Evolutionary conservation across 1,139 yeast genomes (phyloP), one percentile per base, ranked within the genome.

Genomic region (Yamadazyma epiphylla): DNA sequence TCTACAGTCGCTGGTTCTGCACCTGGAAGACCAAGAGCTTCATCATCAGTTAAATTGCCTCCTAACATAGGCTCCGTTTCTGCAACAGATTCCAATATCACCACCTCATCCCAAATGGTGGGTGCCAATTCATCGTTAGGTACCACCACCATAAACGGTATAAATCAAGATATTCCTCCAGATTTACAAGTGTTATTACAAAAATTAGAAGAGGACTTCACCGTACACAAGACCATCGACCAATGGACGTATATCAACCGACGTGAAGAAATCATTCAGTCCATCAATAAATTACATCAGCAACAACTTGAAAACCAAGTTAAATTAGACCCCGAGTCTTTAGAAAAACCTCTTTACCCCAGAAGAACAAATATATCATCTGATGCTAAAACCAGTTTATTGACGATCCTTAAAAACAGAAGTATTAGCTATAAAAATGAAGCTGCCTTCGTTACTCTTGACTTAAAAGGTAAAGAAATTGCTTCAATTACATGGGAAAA

Each of bases 401-500:
- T 94, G 3, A 70, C 80, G 7, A 81, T 88, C 17, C 62, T 91
- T 39, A 67, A 89, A 24, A 78, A 77, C 35, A 62, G 98, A 23
- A 94, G 89, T 2, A 65, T 69, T 15, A 58, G 74, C 2, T 80
- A 80, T 45, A 77, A 78, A 25, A 63, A 74, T 15, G 89, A 85
- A 37, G 68, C 71, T 13, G 96, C 96, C 0, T 70, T 91, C 30
- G 58, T 80, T 26, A 74, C 79, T 3, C 62, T 91, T 17, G 96
- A 88, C 48, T 53, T 73, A 4, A 82, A 76, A 45, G 96, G 96
- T 4, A 89, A 86, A 51, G 97, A 89, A 49, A 66, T 74, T 1
- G 71, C 73, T 16, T 58, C 81, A 0, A 82, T 91, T 9, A 70
- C 91, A 0, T 94, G 98, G 98, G 96, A 87, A 39, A 89, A 87